These are phyloP conservation scores for Nigrograna mackinnonii DNA, from an alignment of 2,329 filamentous ascomycete species.

Conservation along the genomic window DNA sequence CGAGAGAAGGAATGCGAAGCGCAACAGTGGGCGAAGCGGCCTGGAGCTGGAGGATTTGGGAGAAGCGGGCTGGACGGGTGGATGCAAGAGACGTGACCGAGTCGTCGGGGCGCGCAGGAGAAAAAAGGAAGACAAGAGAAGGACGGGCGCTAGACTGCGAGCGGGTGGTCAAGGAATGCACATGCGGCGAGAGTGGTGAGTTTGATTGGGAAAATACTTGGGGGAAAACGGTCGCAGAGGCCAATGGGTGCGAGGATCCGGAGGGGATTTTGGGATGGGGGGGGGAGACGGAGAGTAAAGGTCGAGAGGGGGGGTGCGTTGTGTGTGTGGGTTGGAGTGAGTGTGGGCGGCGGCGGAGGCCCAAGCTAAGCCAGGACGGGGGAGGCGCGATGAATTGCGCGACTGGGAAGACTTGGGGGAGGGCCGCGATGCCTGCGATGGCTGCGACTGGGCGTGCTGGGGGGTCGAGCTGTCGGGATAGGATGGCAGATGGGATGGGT, in stretches of 20 bases:
- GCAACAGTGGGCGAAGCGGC: slow-evolving; percentile 10
- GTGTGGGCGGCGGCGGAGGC: background rate
- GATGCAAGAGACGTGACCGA: slow-evolving; percentile 20
- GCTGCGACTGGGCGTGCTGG: background rate
- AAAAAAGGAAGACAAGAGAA: slow-evolving; percentile 7
- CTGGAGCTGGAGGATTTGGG: slow-evolving; percentile 24
- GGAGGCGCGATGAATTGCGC: too few relatives aligned
- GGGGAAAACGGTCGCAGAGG: slow-evolving; percentile 23
- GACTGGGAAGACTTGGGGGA: background rate
- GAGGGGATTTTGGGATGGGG: slow-evolving; percentile 23
- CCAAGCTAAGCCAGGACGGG: background rate
- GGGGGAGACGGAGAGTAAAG: background rate
- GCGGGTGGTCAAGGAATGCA: slow-evolving; percentile 22
- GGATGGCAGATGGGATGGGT: background rate
- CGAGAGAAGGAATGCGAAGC: slow-evolving; percentile 16
- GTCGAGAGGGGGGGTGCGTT: slow-evolving; percentile 3
- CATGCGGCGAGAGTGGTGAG: slow-evolving; percentile 23
- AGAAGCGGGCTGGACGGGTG: too few relatives aligned
- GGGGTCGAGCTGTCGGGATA: background rate
- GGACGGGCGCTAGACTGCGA: slow-evolving; percentile 27
- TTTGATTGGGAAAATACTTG: slow-evolving; percentile 1
- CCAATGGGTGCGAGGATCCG: slow-evolving; percentile 27
- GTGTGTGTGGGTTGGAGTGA: background rate
- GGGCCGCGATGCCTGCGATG: background rate
- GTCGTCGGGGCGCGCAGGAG: slow-evolving; percentile 12